phyloP scores from a whole-genome alignment of 768 basidiomycete genomes.

The Pisolithus tinctorius region DNA sequence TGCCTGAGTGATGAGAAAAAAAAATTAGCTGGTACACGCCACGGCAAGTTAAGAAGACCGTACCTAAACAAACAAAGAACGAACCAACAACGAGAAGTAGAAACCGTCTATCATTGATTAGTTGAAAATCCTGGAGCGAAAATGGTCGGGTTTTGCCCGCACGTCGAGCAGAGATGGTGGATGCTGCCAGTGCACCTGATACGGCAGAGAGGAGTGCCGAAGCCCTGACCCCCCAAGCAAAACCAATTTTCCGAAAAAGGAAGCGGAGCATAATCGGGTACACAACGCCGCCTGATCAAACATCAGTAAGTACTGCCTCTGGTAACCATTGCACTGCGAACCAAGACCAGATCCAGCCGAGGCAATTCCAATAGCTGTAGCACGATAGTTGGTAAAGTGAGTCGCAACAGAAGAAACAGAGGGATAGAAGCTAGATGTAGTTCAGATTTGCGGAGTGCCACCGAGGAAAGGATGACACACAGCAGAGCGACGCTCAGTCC shows the following conservation, averaged over 20 bases:
- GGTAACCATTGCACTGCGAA: slow-evolving; percentile 14
- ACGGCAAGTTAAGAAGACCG: slow-evolving; percentile 11
- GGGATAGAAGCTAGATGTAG: slow-evolving; percentile 56
- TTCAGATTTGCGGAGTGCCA: slow-evolving; percentile 3
- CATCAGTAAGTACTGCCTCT: slow-evolving; percentile 9
- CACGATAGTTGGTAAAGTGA: slow-evolving; percentile 57
- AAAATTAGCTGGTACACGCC: slow-evolving; percentile 1
- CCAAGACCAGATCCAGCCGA: slow-evolving; percentile 65
- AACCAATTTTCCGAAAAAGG: slow-evolving; percentile 50
- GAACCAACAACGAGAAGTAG: slow-evolving; percentile 47
- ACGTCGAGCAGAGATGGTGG: slow-evolving; percentile 36
- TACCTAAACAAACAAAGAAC: slow-evolving; percentile 56
- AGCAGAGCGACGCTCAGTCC: slow-evolving; percentile 59
- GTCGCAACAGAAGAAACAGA: slow-evolving; percentile 60
- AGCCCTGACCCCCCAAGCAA: slow-evolving; percentile 57
- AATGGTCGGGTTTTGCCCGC: slow-evolving; percentile 12
- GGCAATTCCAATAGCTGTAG: slow-evolving; percentile 66
- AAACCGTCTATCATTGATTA: slow-evolving; percentile 46
- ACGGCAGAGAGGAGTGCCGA: slow-evolving; percentile 44
- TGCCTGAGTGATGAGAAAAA: slow-evolving; percentile 32
- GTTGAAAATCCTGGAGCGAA: slow-evolving; percentile 18
- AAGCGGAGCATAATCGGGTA: slow-evolving; percentile 58
- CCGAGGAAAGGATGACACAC: slow-evolving; percentile 32
- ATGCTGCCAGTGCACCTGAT: slow-evolving; percentile 40
- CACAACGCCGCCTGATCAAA: slow-evolving; percentile 52